Evolutionary conservation across 371 early-diverging fungal species (phyloP).

Genomic region (Phascolomyces articulosus): DNA sequence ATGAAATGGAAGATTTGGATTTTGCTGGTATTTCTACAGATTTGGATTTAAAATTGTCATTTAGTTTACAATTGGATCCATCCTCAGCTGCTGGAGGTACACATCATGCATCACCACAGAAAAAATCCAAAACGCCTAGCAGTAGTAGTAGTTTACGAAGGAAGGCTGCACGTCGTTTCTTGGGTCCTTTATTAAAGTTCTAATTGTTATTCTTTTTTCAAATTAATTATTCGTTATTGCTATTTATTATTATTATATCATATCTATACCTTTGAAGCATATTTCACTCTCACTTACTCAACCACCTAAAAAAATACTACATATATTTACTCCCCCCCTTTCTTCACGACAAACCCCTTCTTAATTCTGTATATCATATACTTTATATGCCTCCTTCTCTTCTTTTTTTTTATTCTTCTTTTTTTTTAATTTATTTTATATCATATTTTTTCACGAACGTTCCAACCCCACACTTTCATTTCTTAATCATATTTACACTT

Average conservation of each 20-base stretch:
- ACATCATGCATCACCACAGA: conserved; percentile 3
- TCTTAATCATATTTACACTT: neutral
- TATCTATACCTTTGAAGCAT: conserved; percentile 8
- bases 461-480: neutral
- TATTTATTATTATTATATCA: neutral
- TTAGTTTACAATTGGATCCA: conserved; percentile 16
- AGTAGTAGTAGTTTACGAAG: conserved; percentile 24
- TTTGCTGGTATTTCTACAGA: conserved; percentile 32
- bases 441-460: neutral
- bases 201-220: neutral
- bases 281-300: neutral
- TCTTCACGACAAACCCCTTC: neutral
- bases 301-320: neutral
- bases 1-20: conserved; percentile 13
- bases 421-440: neutral
- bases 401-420: neutral
- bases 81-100: neutral
- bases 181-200: conserved; percentile 28
- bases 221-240: neutral
- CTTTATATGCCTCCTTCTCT: neutral
- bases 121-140: conserved; percentile 14
- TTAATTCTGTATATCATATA: conserved; percentile 2
- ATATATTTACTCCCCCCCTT: neutral
- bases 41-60: conserved; percentile 25
- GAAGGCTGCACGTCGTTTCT: conserved; percentile 28